Percentiles rank a stretch among this genome's conserved stretches.
Conservation (phyloP, 202 grass and related monocot genomes). For the Dendrocalamus latiflorus region DNA sequence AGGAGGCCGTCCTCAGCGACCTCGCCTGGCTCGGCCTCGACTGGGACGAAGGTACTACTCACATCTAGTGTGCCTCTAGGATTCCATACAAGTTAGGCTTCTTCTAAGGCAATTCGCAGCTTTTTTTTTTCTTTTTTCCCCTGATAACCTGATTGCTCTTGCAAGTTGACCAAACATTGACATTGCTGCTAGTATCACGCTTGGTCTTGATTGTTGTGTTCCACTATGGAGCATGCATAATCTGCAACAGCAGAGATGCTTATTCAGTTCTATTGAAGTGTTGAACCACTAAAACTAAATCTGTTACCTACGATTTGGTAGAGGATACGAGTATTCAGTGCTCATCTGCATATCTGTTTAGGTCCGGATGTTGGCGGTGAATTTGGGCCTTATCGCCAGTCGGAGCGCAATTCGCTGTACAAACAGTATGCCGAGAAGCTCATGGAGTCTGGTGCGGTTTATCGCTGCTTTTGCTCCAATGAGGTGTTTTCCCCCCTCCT, state of each 20-base stretch:
- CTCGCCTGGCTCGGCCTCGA: slow-evolving; percentile 86
- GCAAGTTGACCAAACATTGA: background rate
- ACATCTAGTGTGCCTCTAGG: background rate
- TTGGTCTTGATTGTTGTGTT: background rate
- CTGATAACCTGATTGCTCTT: background rate
- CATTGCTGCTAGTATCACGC: too few species aligned
- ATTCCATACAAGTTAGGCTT: background rate
- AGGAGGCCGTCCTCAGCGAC: slow-evolving; percentile 83
- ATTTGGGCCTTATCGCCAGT: slow-evolving; percentile 88
- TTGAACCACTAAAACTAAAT: background rate
- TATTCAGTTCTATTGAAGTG: background rate
- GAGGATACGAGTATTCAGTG: background rate
- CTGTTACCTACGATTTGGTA: background rate
- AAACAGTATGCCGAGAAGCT: slow-evolving; percentile 79
- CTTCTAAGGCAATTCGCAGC: background rate
- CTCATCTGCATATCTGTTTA: slow-evolving; percentile 17
- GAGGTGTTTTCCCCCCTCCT: slow-evolving; percentile 38
- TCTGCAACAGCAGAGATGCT: background rate
- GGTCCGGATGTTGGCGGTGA: slow-evolving; percentile 74
- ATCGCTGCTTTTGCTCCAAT: slow-evolving; percentile 84
- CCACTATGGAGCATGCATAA: background rate
- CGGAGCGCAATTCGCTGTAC: slow-evolving; percentile 82
- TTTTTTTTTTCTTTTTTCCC: background rate
- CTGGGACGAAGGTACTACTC: slow-evolving; percentile 76
- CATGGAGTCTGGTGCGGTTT: slow-evolving; percentile 76